A percentile compares a stretch with the other conserved stretches of the same genome.
phyloP scores from a whole-genome alignment of 2,329 filamentous ascomycete species.

The Thelonectria olida region DNA sequence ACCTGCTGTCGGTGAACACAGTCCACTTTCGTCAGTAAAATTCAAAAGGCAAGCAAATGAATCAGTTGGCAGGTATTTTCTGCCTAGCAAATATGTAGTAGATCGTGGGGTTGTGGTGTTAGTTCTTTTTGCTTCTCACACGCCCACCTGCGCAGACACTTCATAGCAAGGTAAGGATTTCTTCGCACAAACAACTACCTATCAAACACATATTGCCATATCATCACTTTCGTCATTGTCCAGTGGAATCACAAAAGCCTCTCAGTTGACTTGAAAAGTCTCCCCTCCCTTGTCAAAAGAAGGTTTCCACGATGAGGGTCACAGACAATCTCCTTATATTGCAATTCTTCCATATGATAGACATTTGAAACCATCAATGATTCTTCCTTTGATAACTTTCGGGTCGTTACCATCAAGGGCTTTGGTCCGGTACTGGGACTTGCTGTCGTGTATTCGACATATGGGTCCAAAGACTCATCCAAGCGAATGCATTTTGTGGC shows the following conservation, averaged over 20 bases:
- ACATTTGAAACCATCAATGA: not conserved
- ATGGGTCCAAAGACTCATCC: slow-evolving; percentile 8
- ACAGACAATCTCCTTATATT: not conserved
- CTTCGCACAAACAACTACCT: too few relatives aligned
- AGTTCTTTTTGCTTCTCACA: too few relatives aligned
- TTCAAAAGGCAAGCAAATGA: too few relatives aligned
- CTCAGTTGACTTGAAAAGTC: not conserved
- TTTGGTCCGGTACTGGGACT: not conserved
- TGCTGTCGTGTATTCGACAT: slow-evolving; percentile 25
- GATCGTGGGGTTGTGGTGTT: too few relatives aligned
- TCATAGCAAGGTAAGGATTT: too few relatives aligned
- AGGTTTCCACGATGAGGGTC: not conserved
- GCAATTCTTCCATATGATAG: slow-evolving; percentile 10
- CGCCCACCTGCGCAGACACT: too few relatives aligned
- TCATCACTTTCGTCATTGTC: not conserved
- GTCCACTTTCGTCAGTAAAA: too few relatives aligned
- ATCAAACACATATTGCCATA: too few relatives aligned
- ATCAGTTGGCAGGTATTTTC: too few relatives aligned
- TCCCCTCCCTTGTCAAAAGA: not conserved
- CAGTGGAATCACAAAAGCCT: not conserved
- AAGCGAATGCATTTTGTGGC: slow-evolving; percentile 3
- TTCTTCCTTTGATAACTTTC: slow-evolving; percentile 16
- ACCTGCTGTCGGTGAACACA: too few relatives aligned
- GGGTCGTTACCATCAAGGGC: slow-evolving; percentile 8
- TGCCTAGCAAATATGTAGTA: too few relatives aligned